Evolutionary conservation across 176 grass and related monocot species (phyloP).

Genomic region (Poa annua): DNA sequence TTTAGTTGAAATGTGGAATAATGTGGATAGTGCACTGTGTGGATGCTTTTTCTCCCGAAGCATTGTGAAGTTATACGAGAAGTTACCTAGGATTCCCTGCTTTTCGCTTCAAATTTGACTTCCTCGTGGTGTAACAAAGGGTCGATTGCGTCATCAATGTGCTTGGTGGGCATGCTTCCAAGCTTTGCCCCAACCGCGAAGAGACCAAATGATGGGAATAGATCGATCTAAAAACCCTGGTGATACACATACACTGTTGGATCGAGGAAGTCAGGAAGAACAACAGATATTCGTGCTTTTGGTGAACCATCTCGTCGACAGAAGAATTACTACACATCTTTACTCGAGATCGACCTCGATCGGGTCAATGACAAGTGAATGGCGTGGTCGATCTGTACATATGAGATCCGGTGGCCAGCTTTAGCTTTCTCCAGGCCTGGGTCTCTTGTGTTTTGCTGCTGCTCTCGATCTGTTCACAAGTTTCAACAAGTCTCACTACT

Average conservation of each 20-base stretch:
- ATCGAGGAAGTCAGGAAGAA: neutral
- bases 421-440: neutral
- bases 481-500: conserved; percentile 21
- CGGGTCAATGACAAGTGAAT: neutral
- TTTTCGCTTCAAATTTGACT: neutral
- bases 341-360: conserved; percentile 39
- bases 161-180: conserved; percentile 29
- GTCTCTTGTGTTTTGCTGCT: neutral
- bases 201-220: neutral
- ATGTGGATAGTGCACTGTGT: neutral
- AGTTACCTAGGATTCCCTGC: conserved; percentile 24
- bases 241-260: neutral
- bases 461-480: neutral
- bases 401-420: neutral
- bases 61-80: neutral
- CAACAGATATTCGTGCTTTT: neutral
- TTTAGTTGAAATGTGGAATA: neutral
- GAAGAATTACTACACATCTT: neutral
- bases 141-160: conserved; percentile 34
- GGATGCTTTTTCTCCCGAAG: neutral
- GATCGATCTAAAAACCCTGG: neutral
- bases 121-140: neutral
- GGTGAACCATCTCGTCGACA: conserved; percentile 14
- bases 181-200: neutral
- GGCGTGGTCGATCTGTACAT: neutral